A percentile compares a stretch with the other conserved stretches of the same genome.
Evolutionary conservation across 148 eudicot species (phyloP).

Genomic region (Rhododendron mucronatum): DNA sequence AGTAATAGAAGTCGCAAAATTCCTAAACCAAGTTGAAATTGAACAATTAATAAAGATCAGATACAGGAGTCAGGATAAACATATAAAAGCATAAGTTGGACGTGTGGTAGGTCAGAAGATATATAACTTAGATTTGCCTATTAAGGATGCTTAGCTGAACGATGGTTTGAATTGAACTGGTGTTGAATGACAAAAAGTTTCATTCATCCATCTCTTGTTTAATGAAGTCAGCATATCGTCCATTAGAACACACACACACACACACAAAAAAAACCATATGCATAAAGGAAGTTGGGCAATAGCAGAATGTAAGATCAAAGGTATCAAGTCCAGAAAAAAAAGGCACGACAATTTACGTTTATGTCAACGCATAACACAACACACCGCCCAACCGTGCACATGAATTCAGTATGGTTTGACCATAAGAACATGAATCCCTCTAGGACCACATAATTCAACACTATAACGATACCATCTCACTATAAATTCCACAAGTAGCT

Average conservation of each 20-base stretch:
- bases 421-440: neutral
- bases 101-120: neutral
- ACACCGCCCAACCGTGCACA: slow-evolving; percentile 4
- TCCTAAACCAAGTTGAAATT: neutral
- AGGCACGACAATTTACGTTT: neutral
- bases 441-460: neutral
- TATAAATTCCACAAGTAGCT: neutral
- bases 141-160: neutral
- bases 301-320: neutral
- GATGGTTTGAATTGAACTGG: neutral
- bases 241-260: neutral
- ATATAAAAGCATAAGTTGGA: neutral
- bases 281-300: neutral
- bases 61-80: neutral
- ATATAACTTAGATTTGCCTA: neutral
- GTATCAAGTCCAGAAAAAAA: neutral
- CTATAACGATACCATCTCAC: neutral
- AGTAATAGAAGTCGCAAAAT: neutral
- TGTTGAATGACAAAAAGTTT: neutral
- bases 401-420: neutral
- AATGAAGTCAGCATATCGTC: neutral
- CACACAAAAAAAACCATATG: neutral
- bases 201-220: neutral
- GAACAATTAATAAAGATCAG: neutral
- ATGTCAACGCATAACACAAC: neutral